Base-by-base conservation (phyloP, 495 filamentous ascomycete genomes). In the Penicillium maclennaniae region DNA sequence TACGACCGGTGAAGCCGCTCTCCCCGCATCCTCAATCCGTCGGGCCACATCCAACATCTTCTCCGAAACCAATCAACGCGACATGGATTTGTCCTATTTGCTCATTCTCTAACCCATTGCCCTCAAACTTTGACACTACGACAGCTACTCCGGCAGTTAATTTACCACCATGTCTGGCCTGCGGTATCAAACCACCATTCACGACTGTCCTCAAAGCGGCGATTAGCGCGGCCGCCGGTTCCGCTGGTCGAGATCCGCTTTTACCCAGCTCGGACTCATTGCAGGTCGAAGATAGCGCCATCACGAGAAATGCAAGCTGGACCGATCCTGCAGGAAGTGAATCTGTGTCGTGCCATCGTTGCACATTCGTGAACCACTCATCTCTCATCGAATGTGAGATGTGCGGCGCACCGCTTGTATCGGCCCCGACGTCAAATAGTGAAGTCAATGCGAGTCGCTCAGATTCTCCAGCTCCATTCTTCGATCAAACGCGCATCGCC, bases 11-110 rank as follows among this genome's bases (percentile, higher is more conserved):
- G 10, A 53, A 56, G 26, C 52, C 62, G 47, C 60, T 56, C n/a
- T 67, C 68, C 25, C 58, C 62, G n/a, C 55, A 63, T 12, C 45
- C 65, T 21, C 65, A 62, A 9, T 45, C 58, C 7, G 54, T 47
- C 7, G 27, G 34, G 9, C 45, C 62, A 9, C 61, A 61, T n/a
- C 56, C 55, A 14, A 50, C 60, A 1, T 48, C 61, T 3, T 56
- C 72, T 26, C 62, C 69, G 7, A 66, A 70, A 34, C 61, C 62
- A 12, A 56, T 70, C 39, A 81, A 75, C 61, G 91, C 88, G 4
- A 96, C 92, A n/a, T 98, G 93, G 93, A 85, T 98, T 42, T 98
- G 95, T 73, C 87, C 89, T 3, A 97, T 98, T 64, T 98, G 93
- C 72, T 91, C 88, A 41, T 92, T 96, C 65, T 95, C 93, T n/a